These are phyloP conservation scores for Penicillium olsonii DNA, from an alignment of 2,329 filamentous ascomycete species.

Conservation along the genomic window DNA sequence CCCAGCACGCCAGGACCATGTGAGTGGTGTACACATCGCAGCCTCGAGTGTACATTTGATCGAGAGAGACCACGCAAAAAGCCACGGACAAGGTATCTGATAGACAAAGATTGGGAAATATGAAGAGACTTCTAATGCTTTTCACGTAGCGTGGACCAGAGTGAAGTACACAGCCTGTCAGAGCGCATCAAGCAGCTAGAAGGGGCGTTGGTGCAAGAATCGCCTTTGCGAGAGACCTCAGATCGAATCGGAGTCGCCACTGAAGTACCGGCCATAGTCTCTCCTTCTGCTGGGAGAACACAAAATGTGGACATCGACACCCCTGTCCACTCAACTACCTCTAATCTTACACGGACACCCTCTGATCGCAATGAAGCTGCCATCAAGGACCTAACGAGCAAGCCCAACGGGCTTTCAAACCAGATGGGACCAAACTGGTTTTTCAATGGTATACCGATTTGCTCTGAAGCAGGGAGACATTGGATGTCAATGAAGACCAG, in stretches of 20 bases:
- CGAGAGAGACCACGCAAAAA: slow-evolving; percentile 17
- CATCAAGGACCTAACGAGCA: not conserved
- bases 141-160: not conserved
- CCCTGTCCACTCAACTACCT: not conserved
- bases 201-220: not conserved
- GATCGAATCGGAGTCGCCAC: not conserved
- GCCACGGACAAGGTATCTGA: slow-evolving; percentile 10
- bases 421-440: slow-evolving; percentile 22
- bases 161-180: slow-evolving; percentile 11
- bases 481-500: slow-evolving; percentile 20
- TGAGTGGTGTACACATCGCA: slow-evolving; percentile 17
- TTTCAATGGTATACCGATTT: slow-evolving; percentile 21
- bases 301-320: not conserved
- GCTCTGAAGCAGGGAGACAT: slow-evolving; percentile 13
- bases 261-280: not conserved
- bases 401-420: not conserved
- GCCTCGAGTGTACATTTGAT: slow-evolving; percentile 18
- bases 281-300: not conserved
- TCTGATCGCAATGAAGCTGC: not conserved
- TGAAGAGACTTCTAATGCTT: not conserved
- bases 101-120: not conserved
- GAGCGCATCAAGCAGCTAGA: slow-evolving; percentile 17
- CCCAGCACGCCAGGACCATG: slow-evolving; percentile 13
- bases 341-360: not conserved
- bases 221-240: not conserved